Conservation (phyloP, 805 yeast genomes). For the Lipomyces starkeyi region DNA sequence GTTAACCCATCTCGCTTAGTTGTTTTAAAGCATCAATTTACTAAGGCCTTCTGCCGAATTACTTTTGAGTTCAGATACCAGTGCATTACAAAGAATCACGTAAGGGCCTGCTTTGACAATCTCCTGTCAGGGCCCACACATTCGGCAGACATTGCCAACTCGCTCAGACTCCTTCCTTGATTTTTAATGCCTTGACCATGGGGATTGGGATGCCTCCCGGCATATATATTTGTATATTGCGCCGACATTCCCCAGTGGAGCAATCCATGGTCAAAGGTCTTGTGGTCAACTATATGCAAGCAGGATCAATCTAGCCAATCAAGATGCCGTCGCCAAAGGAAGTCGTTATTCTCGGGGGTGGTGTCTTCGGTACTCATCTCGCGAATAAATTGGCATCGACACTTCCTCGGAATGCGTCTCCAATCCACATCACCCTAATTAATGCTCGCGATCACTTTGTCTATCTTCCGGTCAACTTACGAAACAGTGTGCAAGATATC, state of each 20-base stretch:
- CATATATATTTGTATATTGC: too few species aligned
- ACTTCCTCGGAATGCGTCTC: not conserved
- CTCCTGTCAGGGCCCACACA: too few species aligned
- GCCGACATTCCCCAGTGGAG: not conserved
- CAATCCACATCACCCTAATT: constrained; percentile 22
- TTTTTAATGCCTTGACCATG: too few species aligned
- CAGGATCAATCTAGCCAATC: not conserved
- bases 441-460: constrained; percentile 26
- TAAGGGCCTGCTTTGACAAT: too few species aligned
- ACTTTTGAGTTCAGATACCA: too few species aligned
- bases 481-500: constrained; percentile 30
- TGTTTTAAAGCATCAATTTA: too few species aligned
- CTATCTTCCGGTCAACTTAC: constrained; percentile 20
- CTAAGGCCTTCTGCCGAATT: too few species aligned
- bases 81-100: too few species aligned
- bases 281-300: not conserved
- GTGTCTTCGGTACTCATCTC: constrained; percentile 23
- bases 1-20: too few species aligned
- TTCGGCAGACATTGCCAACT: too few species aligned
- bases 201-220: too few species aligned
- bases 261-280: not conserved
- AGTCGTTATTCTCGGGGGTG: constrained; percentile 31
- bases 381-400: not conserved
- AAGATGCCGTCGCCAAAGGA: not conserved
- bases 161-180: too few species aligned